These are phyloP conservation scores for Trametes punicea DNA, from an alignment of 768 basidiomycete species.

Conservation along the genomic window DNA sequence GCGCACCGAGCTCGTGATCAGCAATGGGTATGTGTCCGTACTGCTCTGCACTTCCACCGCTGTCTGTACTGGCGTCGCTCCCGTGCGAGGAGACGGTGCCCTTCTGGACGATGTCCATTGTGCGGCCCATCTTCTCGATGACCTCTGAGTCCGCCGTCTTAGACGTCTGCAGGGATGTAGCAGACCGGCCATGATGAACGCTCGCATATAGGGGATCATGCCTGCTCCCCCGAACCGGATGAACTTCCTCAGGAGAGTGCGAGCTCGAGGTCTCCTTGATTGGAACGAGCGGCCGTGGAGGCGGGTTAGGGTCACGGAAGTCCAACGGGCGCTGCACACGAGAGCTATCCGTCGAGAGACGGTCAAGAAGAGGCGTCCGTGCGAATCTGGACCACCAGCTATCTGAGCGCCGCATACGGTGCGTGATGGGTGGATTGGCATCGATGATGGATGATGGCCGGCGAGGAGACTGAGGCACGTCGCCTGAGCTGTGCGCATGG, in stretches of 20 bases:
- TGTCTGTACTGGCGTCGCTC: slow-evolving; percentile 14
- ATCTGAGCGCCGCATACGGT: slow-evolving; percentile 60
- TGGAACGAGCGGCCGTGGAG: slow-evolving; percentile 56
- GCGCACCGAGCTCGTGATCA: not conserved
- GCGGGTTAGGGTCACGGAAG: slow-evolving; percentile 79
- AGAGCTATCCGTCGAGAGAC: slow-evolving; percentile 38
- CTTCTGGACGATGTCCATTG: slow-evolving; percentile 67
- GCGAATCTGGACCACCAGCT: slow-evolving; percentile 80
- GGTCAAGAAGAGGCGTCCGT: slow-evolving; percentile 61
- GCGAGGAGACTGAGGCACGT: slow-evolving; percentile 25
- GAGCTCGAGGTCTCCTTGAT: slow-evolving; percentile 53
- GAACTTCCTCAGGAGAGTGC: slow-evolving; percentile 17
- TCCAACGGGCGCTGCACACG: slow-evolving; percentile 35
- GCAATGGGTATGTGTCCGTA: not conserved
- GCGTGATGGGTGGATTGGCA: slow-evolving; percentile 38
- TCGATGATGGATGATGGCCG: slow-evolving; percentile 43
- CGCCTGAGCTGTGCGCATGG: slow-evolving; percentile 25
- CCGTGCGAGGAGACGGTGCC: slow-evolving; percentile 25
- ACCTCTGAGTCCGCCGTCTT: slow-evolving; percentile 66
- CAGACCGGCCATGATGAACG: slow-evolving; percentile 32
- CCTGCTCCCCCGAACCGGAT: slow-evolving; percentile 12
- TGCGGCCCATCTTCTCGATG: slow-evolving; percentile 61
- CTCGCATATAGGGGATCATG: slow-evolving; percentile 26
- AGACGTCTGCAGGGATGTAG: slow-evolving; percentile 47
- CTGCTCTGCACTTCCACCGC: slow-evolving; percentile 4